Percentiles rank a stretch among this genome's conserved stretches.
Conservation (phyloP, 306 rosid species). For the Prinsepia uniflora region DNA sequence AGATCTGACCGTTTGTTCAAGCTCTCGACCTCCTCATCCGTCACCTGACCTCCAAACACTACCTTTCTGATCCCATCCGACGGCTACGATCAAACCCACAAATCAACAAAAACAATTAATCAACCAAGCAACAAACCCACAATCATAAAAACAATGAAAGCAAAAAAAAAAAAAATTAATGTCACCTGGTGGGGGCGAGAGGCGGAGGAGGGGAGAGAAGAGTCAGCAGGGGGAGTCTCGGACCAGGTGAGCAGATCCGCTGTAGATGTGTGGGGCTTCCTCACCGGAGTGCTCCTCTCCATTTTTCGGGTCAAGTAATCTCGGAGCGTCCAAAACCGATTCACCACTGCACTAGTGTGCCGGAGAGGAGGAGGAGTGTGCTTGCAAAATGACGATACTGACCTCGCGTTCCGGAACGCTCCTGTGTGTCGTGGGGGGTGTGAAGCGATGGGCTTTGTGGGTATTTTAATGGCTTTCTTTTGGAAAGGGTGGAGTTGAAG, state of each 20-base stretch:
- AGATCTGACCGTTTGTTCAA: slow-evolving; percentile 99
- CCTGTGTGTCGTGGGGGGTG: background rate
- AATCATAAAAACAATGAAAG: background rate
- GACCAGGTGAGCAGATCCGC: slow-evolving; percentile 99
- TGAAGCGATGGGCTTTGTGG: background rate
- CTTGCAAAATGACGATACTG: slow-evolving; percentile 33
- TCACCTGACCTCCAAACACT: slow-evolving; percentile 97
- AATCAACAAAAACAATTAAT: background rate
- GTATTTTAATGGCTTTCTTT: background rate
- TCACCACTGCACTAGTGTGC: background rate
- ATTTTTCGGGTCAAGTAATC: slow-evolving; percentile 24
- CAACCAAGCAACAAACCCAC: background rate
- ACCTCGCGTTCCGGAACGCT: slow-evolving; percentile 31
- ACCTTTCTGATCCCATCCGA: slow-evolving; percentile 98
- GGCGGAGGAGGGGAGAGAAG: slow-evolving; percentile 60
- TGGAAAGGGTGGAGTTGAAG: slow-evolving; percentile 34
- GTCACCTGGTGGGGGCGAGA: slow-evolving; percentile 82
- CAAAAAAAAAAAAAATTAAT: background rate
- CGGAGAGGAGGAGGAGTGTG: background rate
- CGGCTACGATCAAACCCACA: slow-evolving; percentile 48
- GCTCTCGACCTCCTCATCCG: slow-evolving; percentile 85
- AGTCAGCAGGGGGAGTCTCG: slow-evolving; percentile 59
- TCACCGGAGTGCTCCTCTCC: slow-evolving; percentile 90
- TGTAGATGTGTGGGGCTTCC: slow-evolving; percentile 89
- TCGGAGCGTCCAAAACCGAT: background rate